Evolutionary conservation across 805 yeast species (phyloP), one percentile per base, ranked within the genome.

Genomic region (Candida anglica): DNA sequence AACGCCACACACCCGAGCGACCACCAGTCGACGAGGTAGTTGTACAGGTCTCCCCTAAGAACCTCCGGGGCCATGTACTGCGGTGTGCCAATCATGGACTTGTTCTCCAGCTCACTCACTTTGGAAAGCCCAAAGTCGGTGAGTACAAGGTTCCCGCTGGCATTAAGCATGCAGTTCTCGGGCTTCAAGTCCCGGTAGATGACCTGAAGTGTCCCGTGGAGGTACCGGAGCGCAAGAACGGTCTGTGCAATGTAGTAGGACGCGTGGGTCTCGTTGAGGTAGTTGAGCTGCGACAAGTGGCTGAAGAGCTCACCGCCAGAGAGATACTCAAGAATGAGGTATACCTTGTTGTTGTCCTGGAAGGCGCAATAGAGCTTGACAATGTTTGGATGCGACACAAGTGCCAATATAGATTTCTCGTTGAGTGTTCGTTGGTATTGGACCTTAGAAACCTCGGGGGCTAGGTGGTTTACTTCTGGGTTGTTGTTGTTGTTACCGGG

Each of bases 31-130:
- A 66, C 73, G 3, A 59, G 52, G 39, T 58, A 67, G 34, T 63
- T 66, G 36, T 67, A 66, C 3, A 55, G 48, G 17, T 66, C 66
- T 13, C 69, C 69, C 30, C 51, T 52, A 23, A 67, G 46, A n/a
- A 67, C 60, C 39, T 67, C 73, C 2, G 73, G 73, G 0, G 73
- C 73, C 73, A 67, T 67, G 43, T 67, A 67, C 43, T 66, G 70
- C 2, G 69, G 63, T 1, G 73, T 67, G 6, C 73, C 73, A 13
- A 65, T 66, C 44, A 66, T 63, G 8, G 69, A 63, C 27, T 40
- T 46, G 20, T 40, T 34, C 7, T 44, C 47, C 20, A 40, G 38
- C 25, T 48, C 52, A 28, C 53, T 48, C n/a, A 60, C 63, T 39
- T 66, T 66, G 3, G 68, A 61, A 27, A 66, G 52, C 1, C 73